Conservation (phyloP, 225 moss, liverwort and hornwort species). For the Pseudisothecium myosuroides region DNA sequence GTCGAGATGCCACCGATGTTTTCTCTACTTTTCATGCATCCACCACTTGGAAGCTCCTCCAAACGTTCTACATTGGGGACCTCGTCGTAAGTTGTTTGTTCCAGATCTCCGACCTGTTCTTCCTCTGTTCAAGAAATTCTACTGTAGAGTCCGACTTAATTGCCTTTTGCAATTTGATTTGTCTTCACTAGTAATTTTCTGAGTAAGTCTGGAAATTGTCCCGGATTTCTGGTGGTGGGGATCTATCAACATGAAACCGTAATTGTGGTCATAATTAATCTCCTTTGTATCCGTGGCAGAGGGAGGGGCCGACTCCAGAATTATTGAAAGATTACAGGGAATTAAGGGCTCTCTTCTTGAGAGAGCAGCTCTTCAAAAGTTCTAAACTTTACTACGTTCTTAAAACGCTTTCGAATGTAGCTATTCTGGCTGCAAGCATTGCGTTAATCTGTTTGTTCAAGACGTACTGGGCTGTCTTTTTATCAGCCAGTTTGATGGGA, state of each 20-base stretch:
- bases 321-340: conserved; percentile 75
- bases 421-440: conserved; percentile 60
- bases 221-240: not conserved
- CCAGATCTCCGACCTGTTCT: not conserved
- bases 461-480: conserved; percentile 33
- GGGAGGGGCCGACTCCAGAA: conserved; percentile 45
- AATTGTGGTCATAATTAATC: not conserved
- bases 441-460: conserved; percentile 25
- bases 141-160: not conserved
- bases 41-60: conserved; percentile 63
- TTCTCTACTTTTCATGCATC: conserved; percentile 75
- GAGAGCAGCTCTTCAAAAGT: conserved; percentile 68
- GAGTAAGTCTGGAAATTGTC: too few relatives aligned
- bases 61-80: conserved; percentile 59
- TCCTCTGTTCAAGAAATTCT: not conserved
- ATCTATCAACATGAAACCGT: too few relatives aligned
- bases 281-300: conserved; percentile 19
- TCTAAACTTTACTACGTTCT: conserved; percentile 55
- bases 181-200: not conserved
- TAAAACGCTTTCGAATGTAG: conserved; percentile 41
- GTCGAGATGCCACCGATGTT: conserved; percentile 77
- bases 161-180: not conserved
- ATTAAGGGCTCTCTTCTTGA: conserved; percentile 51
- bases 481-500: conserved; percentile 64
- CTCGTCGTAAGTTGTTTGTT: conserved; percentile 14